Evolutionary conservation across 2,329 filamentous ascomycete genomes (phyloP), one percentile per base, ranked within the genome.

Genomic region (Trichoderma hamatum): DNA sequence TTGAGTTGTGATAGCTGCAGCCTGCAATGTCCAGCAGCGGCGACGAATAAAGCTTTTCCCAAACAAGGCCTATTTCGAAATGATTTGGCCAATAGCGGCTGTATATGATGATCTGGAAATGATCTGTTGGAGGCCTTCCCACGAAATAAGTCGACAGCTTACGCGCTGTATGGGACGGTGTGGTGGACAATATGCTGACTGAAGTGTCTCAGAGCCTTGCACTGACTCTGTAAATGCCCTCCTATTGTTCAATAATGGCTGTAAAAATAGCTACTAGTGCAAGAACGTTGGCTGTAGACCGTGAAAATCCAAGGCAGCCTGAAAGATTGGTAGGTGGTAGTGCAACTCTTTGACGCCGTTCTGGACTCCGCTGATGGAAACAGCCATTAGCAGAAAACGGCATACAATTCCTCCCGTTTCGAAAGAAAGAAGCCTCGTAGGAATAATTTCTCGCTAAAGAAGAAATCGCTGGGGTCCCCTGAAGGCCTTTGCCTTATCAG

Each of bases 401-500:
- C 13, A 39, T 21, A 19, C 19, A 59, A 67, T 58, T 34, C 32
- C 36, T 21, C 21, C 30, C 16, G 19, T 24, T n/a, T 7, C 19
- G 16, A 16, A 67, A 28, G 10, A 36, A 28, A 59, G 54, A 59
- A 59, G 34, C 34, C 24, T 24, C 21, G 32, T 34, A 59, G 30
- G 21, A 51, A 67, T 16, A 21, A 11, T 19, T 24, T 10, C 28
- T 52, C 30, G 7, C 46, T 52, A n/a, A 36, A 24, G 14, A 36
- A 7, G 21, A 56, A 43, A 46, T 19, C 21, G 21, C n/a, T 46
- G 51, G 34, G 51, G 51, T n/a, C n/a, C 32, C 51, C 36, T 28
- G 51, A 14, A 56, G 21, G 26, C 51, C 21, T 63, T 26, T 62
- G 13, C 58, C 21, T 28, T 58, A 69, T 62, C 63, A 62, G 67